phyloP scores from a whole-genome alignment of 805 yeast species.

The Metschnikowia colocasiae region DNA sequence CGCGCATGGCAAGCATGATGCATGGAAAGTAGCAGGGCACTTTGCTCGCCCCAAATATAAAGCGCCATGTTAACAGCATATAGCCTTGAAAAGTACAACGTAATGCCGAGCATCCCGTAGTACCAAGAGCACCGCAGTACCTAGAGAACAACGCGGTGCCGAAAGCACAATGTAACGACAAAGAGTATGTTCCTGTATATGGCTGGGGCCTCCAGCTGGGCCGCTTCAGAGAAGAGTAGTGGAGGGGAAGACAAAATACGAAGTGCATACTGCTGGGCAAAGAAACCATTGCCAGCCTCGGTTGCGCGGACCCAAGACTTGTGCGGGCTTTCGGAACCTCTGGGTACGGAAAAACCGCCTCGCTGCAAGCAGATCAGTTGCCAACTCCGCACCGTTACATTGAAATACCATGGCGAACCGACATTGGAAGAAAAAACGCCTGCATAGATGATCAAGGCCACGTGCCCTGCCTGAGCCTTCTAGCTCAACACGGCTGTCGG shows the following conservation, averaged over 20 bases:
- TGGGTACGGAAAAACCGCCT: background rate
- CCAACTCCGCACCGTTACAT: background rate
- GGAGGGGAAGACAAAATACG: background rate
- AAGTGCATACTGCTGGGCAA: background rate
- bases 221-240: no score
- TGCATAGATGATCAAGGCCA: background rate
- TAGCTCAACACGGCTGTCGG: background rate
- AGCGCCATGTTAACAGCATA: background rate
- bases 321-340: background rate
- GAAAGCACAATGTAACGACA: background rate
- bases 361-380: constrained; percentile 1
- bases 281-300: background rate
- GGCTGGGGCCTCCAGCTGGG: no score
- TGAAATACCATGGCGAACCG: background rate
- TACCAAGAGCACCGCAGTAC: no score
- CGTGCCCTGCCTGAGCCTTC: background rate
- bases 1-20: constrained; percentile 1
- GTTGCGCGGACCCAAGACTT: background rate
- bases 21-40: constrained; percentile 1
- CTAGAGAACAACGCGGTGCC: background rate
- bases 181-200: no score
- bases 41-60: background rate
- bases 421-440: background rate
- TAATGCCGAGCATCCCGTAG: no score
- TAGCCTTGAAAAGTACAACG: background rate